Percentiles rank a stretch among this genome's conserved stretches.
phyloP scores from a whole-genome alignment of 768 basidiomycete genomes.

The Podaxis sp. region DNA sequence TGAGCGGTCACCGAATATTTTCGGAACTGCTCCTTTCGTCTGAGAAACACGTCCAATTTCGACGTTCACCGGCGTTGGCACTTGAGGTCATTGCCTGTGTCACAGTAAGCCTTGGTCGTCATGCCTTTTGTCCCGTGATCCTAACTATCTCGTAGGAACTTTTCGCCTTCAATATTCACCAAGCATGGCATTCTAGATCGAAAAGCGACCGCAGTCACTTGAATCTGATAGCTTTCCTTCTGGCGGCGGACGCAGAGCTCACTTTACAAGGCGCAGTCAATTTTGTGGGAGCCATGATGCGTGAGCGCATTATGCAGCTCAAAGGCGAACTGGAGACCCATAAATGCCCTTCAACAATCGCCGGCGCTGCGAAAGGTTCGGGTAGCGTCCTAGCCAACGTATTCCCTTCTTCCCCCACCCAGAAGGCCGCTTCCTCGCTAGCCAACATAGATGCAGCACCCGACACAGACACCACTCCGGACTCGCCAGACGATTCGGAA shows the following conservation, averaged over 20 bases:
- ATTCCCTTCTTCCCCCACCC: neutral
- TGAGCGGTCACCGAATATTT: conserved; percentile 4
- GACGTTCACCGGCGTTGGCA: neutral
- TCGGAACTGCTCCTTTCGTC: neutral
- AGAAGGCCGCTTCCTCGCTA: neutral
- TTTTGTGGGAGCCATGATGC: conserved; percentile 1
- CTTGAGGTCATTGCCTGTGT: conserved; percentile 7
- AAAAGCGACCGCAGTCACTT: neutral
- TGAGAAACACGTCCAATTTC: neutral
- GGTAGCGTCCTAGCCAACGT: neutral
- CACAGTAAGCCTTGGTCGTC: neutral
- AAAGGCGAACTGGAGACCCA: neutral
- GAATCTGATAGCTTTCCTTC: conserved; percentile 7
- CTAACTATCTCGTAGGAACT: neutral
- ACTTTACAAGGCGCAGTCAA: conserved; percentile 9
- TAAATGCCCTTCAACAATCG: too few relatives aligned
- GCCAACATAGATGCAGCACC: neutral
- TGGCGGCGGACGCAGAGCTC: neutral
- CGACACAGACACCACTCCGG: neutral
- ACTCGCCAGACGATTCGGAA: neutral
- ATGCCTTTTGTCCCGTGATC: neutral
- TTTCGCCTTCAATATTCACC: conserved; percentile 13
- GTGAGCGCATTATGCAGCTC: neutral
- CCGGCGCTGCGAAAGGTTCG: neutral
- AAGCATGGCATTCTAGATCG: conserved; percentile 10